phyloP scores from a whole-genome alignment of 1,284 basidiomycete genomes.

The Sphaerobolus stellatus region DNA sequence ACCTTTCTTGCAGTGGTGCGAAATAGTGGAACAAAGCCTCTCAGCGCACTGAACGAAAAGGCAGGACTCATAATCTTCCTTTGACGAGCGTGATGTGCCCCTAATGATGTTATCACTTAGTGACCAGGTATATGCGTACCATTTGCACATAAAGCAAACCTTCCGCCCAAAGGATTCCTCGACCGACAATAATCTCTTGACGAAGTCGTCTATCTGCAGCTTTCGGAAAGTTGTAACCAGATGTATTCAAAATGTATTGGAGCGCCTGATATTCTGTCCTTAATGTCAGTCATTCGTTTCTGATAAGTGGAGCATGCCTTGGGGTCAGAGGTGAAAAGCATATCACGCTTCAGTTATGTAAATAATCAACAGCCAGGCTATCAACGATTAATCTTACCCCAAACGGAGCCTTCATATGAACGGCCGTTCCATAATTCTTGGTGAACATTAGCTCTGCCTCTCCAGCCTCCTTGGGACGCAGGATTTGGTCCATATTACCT shows the following conservation, averaged over 20 bases:
- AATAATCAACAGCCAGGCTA: background rate
- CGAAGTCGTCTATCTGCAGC: slow-evolving; percentile 32
- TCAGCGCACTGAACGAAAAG: background rate
- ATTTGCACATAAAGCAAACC: slow-evolving; percentile 28
- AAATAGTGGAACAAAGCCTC: slow-evolving; percentile 3
- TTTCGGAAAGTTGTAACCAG: slow-evolving; percentile 41
- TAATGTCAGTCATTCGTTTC: too few species aligned
- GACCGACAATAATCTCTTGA: slow-evolving; percentile 27
- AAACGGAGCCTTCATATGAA: background rate
- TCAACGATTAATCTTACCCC: background rate
- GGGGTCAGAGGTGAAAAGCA: slow-evolving; percentile 6
- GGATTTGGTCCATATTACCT: background rate
- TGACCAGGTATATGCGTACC: slow-evolving; percentile 11
- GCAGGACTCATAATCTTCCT: slow-evolving; percentile 1
- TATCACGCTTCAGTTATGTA: background rate
- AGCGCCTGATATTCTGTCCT: slow-evolving; percentile 27
- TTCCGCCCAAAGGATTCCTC: slow-evolving; percentile 41
- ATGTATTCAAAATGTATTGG: slow-evolving; percentile 40
- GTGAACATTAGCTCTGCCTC: background rate
- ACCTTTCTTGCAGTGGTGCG: background rate
- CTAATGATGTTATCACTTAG: background rate
- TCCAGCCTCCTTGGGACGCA: background rate
- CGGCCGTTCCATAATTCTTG: background rate
- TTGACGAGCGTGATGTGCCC: background rate
- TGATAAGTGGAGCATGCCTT: too few species aligned